These are phyloP conservation scores for Diplodia intermedia DNA, from an alignment of 2,329 filamentous ascomycete species.

Conservation along the genomic window DNA sequence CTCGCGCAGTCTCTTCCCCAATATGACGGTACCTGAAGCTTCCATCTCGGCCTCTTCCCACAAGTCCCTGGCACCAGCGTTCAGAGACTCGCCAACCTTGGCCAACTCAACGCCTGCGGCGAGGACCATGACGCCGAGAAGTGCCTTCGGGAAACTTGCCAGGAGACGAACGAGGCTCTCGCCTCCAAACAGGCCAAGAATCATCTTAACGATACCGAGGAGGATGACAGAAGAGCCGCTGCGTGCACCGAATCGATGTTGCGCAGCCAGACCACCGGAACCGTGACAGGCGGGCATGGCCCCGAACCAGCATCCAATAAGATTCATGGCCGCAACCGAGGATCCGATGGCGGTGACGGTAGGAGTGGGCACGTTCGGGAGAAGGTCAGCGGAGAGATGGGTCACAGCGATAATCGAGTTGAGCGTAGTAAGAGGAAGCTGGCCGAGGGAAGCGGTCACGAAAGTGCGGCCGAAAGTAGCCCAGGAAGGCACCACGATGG, in stretches of 20 bases:
- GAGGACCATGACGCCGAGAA: conserved; percentile 88
- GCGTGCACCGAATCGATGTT: conserved; percentile 89
- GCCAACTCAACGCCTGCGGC: conserved; percentile 88
- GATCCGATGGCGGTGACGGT: conserved; percentile 76
- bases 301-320: conserved; percentile 87
- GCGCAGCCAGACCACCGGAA: conserved; percentile 86
- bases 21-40: conserved; percentile 33
- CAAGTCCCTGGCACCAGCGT: conserved; percentile 71
- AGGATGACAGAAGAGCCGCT: conserved; percentile 84
- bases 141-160: conserved; percentile 72
- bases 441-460: conserved; percentile 76
- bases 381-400: conserved; percentile 77
- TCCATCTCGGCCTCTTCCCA: conserved; percentile 49
- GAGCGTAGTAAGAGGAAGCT: conserved; percentile 87
- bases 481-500: conserved; percentile 53
- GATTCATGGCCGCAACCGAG: conserved; percentile 84
- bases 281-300: conserved; percentile 97
- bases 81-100: conserved; percentile 82
- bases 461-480: conserved; percentile 61
- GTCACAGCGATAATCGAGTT: conserved; percentile 92
- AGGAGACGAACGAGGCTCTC: conserved; percentile 75
- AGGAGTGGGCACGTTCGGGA: conserved; percentile 67
- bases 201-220: conserved; percentile 76
- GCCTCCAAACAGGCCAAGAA: conserved; percentile 74
- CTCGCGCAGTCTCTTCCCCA: conserved; percentile 56